Evolutionary conservation across 169 alveolate species (phyloP).

Genomic region (Fabrea salina): DNA sequence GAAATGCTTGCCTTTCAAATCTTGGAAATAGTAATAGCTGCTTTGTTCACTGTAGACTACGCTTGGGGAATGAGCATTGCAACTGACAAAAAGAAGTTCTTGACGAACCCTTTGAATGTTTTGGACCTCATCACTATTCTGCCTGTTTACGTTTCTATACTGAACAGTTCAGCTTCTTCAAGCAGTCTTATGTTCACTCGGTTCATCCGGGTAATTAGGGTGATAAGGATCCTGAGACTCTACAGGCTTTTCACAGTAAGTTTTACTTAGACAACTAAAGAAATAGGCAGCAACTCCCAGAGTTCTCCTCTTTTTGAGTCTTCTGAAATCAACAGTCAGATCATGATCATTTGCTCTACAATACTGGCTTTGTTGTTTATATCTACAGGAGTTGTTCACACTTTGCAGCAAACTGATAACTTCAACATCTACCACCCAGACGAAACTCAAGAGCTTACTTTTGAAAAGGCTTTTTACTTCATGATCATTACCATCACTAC

Average conservation of each 20-base stretch:
- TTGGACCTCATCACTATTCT: constrained; percentile 37
- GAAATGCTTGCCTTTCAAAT: neutral
- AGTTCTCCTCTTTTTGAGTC: constrained; percentile 22
- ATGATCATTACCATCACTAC: constrained; percentile 50
- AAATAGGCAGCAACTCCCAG: constrained; percentile 5
- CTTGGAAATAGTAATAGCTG: constrained; percentile 30
- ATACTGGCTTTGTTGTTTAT: constrained; percentile 36
- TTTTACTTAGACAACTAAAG: constrained; percentile 13
- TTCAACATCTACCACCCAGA: constrained; percentile 33
- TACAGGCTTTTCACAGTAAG: constrained; percentile 41
- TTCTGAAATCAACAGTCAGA: constrained; percentile 36
- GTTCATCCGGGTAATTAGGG: constrained; percentile 41
- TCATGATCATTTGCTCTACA: constrained; percentile 25
- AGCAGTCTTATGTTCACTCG: constrained; percentile 40
- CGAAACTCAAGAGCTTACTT: constrained; percentile 41
- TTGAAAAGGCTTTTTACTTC: constrained; percentile 54
- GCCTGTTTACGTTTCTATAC: constrained; percentile 16
- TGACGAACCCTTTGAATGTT: constrained; percentile 31
- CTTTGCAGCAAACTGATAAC: constrained; percentile 32
- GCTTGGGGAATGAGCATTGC: constrained; percentile 33
- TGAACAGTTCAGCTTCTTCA: neutral
- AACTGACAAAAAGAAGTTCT: constrained; percentile 20
- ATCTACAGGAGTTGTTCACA: constrained; percentile 42
- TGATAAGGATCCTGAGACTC: constrained; percentile 46
- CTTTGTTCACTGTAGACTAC: constrained; percentile 33